Evolutionary conservation across 2,329 filamentous ascomycete species (phyloP), one percentile per base, ranked within the genome.

Genomic region (Penicillium paneum): DNA sequence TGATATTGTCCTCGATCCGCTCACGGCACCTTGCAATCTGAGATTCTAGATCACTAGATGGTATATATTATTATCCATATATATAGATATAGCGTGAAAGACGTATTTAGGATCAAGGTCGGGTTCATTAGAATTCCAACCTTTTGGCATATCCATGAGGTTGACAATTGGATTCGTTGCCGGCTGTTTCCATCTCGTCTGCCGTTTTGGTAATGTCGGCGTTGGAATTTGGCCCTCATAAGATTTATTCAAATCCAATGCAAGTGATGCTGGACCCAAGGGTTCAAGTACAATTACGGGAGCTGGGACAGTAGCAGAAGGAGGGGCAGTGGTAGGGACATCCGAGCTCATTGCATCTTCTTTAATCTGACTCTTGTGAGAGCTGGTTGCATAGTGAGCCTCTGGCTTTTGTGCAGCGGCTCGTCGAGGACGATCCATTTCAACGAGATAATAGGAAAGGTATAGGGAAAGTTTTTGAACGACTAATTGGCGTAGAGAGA

Each of bases 81-180:
- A 8, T 49, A 29, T 24, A 5, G 15, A 24, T 52, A 24, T 21
- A n/a, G 13, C n/a, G 19, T 5, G 6, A 13, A 38, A 10, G 3
- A 50, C 52, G 7, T 35, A 51, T 47, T 35, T 15, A 5, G 40
- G 17, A 41, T 55, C 26, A 32, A 55, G 40, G 12, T 55, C 52
- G 3, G 32, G 40, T 17, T 55, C 52, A 5, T 39, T 3, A 1
- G 5, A 1, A 32, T 35, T 32, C 47, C 47, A 55, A 13, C 52
- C 52, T 17, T 24, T 12, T 5, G 52, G 52, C 5, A 24, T 8
- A 38, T 54, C 38, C 15, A 43, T 6, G 2, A 52, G 4, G 7
- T 19, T 1, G 0, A 26, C 4, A 24, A 54, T 43, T n/a, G 31
- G 15, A 10, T 49, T 42, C 13, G 15, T 19, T 28, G n/a, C 29